These are phyloP conservation scores for Eremochloa ophiuroides DNA, from an alignment of 176 grass and related monocot genomes.

Conservation along the genomic window DNA sequence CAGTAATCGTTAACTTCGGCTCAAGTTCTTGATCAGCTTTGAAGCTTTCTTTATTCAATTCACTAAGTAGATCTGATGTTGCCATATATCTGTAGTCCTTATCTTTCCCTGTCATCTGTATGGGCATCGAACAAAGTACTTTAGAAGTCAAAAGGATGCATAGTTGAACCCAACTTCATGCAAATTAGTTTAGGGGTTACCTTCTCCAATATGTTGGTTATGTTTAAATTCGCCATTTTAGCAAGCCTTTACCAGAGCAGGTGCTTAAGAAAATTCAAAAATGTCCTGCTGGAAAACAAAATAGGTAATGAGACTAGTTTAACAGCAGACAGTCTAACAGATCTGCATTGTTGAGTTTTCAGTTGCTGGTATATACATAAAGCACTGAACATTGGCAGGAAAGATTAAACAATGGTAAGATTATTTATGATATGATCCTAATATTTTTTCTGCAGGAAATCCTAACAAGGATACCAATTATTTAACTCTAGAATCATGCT, in stretches of 20 bases:
- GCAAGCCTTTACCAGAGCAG: not conserved
- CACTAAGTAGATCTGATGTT: slow-evolving; percentile 84
- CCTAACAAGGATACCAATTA: not conserved
- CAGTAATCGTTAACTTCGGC: slow-evolving; percentile 59
- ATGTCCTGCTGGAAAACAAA: slow-evolving; percentile 12
- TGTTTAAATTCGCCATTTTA: slow-evolving; percentile 65
- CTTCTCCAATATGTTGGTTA: slow-evolving; percentile 86
- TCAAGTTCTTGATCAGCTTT: slow-evolving; percentile 73
- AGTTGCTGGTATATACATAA: not conserved
- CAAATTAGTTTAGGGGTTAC: slow-evolving; percentile 16
- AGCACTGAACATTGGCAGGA: not conserved
- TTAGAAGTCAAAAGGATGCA: slow-evolving; percentile 5
- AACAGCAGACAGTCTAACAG: not conserved
- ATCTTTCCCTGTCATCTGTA: slow-evolving; percentile 91
- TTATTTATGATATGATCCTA: not conserved
- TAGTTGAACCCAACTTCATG: slow-evolving; percentile 1
- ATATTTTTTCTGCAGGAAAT: not conserved
- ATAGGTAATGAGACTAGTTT: not conserved
- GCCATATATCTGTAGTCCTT: slow-evolving; percentile 99
- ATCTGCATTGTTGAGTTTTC: not conserved
- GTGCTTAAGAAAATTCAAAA: not conserved
- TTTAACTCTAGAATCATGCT: not conserved
- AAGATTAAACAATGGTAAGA: not conserved
- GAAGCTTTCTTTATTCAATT: slow-evolving; percentile 72
- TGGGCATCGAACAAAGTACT: slow-evolving; percentile 17